Base-by-base conservation (phyloP, 768 basidiomycete genomes). In the Lactarius quietus region DNA sequence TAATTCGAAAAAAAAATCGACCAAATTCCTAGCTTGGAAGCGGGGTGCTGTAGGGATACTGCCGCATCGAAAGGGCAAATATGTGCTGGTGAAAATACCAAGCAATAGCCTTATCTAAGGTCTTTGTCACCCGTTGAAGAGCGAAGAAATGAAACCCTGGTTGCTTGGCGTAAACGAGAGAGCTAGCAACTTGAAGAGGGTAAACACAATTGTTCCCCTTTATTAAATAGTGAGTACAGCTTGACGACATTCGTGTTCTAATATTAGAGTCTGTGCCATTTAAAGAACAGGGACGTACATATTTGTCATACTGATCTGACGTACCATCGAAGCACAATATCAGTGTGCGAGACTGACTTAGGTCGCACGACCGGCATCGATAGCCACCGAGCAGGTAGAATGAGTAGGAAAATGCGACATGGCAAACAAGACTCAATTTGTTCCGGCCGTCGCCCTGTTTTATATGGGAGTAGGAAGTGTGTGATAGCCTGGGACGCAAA, bases 51-150 rank as follows among this genome's bases (percentile, higher is more conserved):
- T n/a, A n/a, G n/a, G n/a, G n/a, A n/a, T n/a, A n/a, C n/a, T n/a
- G n/a, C n/a, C n/a, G n/a, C n/a, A n/a, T n/a, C n/a, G n/a, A n/a
- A n/a, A n/a, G n/a, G n/a, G n/a, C 86, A 76, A 86, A 83, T 35
- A 91, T 86, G 75, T 91, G 90, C 2, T 71, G 82, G 58, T 86
- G 83, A 39, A 92, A 77, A 70, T 87, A 90, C 89, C 88, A 90
- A 26, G 90, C 91, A 62, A 91, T 75, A 0, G 87, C 90, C 55
- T 82, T 73, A 69, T 93, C 91, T 43, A 86, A 65, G 17, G 87
- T 71, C 70, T 84, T 85, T 9, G 87, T 89, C 0, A 78, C 69
- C 83, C 84, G 82, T 51, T 78, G 74, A 68, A 83, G 15, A 86
- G 2, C 1, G 88, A 86, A 1, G 85, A 82, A 23, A 90, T 85